Percentiles rank a stretch among this genome's conserved stretches.
phyloP scores from a whole-genome alignment of 73 alveolate genomes.

The Effrenium voratum region DNA sequence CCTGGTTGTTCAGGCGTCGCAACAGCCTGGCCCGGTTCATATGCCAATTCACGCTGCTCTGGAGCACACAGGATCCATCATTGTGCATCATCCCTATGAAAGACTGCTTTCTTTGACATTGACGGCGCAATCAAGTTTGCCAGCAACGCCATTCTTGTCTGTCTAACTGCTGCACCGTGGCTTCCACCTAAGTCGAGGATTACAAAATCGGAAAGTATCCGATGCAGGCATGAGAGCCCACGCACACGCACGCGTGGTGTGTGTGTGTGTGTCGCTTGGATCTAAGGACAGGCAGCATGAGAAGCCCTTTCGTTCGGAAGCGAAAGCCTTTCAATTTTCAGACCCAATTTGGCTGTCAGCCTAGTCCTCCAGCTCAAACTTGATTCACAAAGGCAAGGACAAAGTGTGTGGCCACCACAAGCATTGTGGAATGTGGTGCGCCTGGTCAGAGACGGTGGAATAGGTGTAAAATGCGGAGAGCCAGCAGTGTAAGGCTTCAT shows the following conservation, averaged over 20 bases:
- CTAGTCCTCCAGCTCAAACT: not conserved
- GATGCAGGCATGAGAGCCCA: not conserved
- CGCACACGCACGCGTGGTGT: not conserved
- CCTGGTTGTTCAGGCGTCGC: conserved; percentile 72
- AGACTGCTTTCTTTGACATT: not conserved
- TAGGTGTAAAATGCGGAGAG: conserved; percentile 68
- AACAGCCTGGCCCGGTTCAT: not conserved
- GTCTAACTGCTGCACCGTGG: conserved; percentile 46
- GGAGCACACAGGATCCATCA: not conserved
- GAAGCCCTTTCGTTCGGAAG: not conserved
- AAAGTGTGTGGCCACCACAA: not conserved
- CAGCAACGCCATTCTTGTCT: conserved; percentile 12
- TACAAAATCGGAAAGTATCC: not conserved
- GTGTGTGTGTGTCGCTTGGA: not conserved
- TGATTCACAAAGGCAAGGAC: not conserved
- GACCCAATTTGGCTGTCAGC: not conserved
- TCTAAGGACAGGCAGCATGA: not conserved
- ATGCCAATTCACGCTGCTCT: not conserved
- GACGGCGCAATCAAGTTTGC: not conserved
- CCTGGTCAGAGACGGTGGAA: conserved; percentile 89
- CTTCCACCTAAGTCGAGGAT: not conserved
- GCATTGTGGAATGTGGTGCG: not conserved
- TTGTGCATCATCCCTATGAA: not conserved
- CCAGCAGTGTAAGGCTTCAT: conserved; percentile 76
- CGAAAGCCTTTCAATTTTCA: not conserved